Conservation (phyloP, 148 eudicot genomes). For the Arctostaphylos glauca region DNA sequence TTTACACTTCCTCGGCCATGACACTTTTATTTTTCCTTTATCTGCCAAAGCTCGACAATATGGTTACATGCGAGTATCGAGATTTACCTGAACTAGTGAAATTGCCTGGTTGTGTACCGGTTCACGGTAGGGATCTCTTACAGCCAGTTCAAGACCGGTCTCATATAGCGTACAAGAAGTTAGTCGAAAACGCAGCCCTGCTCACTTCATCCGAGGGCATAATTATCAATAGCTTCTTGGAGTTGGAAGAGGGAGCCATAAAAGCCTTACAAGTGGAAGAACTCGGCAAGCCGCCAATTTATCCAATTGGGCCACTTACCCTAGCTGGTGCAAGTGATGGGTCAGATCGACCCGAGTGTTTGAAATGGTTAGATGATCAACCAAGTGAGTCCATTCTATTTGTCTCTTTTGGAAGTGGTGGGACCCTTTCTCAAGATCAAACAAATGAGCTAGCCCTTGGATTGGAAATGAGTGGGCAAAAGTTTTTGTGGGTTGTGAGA, state of each 20-base stretch:
- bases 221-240: slow-evolving; percentile 29
- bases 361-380: too few species aligned
- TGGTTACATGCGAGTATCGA: slow-evolving; percentile 9
- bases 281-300: slow-evolving; percentile 24
- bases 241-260: slow-evolving; percentile 32
- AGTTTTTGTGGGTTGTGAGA: too few species aligned
- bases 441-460: too few species aligned
- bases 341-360: too few species aligned
- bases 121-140: neutral
- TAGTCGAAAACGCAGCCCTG: neutral
- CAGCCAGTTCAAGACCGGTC: slow-evolving; percentile 20
- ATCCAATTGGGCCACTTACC: too few species aligned
- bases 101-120: slow-evolving; percentile 17
- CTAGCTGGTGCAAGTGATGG: too few species aligned
- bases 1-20: slow-evolving; percentile 15
- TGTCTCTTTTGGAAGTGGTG: too few species aligned
- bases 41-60: slow-evolving; percentile 19
- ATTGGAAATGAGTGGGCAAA: too few species aligned
- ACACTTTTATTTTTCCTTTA: neutral
- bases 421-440: too few species aligned
- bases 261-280: slow-evolving; percentile 19
- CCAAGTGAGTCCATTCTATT: too few species aligned
- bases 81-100: slow-evolving; percentile 15
- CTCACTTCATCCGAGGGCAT: slow-evolving; percentile 12
- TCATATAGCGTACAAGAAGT: neutral